These are phyloP conservation scores for Mycena epipterygia DNA, from an alignment of 768 basidiomycete species.

Conservation along the genomic window DNA sequence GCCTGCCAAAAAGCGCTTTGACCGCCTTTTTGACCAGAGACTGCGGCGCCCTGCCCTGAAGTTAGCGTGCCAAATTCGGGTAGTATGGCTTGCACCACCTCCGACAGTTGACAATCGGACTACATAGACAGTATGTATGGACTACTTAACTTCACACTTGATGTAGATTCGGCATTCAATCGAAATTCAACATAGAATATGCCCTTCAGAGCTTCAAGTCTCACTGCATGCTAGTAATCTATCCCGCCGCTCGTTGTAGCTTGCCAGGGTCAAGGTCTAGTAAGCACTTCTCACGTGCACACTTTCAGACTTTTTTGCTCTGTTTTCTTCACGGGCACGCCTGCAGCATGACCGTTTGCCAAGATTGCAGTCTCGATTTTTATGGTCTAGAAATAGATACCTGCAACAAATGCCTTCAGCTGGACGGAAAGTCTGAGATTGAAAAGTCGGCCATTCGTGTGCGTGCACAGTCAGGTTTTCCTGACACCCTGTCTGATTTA, in stretches of 20 bases:
- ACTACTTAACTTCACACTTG: no score
- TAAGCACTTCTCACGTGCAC: conserved; percentile 25
- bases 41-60: neutral
- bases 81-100: no score
- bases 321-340: neutral
- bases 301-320: neutral
- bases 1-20: neutral
- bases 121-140: no score
- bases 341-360: neutral
- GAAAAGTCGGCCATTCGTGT: conserved; percentile 17
- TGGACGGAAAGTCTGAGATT: neutral
- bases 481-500: neutral
- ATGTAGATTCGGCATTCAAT: no score
- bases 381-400: neutral
- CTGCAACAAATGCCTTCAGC: conserved; percentile 1
- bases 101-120: neutral
- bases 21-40: neutral
- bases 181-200: no score
- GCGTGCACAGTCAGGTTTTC: neutral
- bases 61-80: neutral
- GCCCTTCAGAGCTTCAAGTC: neutral
- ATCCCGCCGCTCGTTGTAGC: neutral
- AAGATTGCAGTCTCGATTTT: conserved; percentile 17
- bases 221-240: neutral
- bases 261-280: conserved; percentile 31